Evolutionary conservation across 352 stramenopile species (phyloP), one percentile per base, ranked within the genome.

Genomic region (Phytophthora citrophthora): DNA sequence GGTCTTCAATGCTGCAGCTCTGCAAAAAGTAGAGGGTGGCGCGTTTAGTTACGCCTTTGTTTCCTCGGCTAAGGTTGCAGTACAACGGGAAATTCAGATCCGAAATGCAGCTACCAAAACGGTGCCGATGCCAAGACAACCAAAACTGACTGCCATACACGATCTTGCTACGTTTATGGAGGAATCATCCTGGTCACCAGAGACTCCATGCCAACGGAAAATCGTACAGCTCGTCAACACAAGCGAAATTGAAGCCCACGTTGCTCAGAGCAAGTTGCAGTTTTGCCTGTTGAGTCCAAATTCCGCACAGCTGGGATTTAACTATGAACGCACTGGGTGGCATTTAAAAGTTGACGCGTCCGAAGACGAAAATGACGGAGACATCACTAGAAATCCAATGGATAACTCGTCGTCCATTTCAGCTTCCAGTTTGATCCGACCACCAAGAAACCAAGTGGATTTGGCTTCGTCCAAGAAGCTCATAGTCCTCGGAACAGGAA

Each of bases 401-500:
- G 41, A 38, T 32, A 29, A 54, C 44, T 23, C 46, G 4, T 20
- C 12, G 5, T 2, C 2, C 7, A 20, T 12, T 20, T 10, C 13
- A 10, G 23, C 13, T 8, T 16, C 13, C 18, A 10, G 11, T 7
- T 57, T 38, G 15, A 48, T 39, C 26, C 36, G 39, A 27, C 24
- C 15, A 47, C 8, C 34, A 26, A 16, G 11, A 11, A n/a, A n/a
- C 4, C 48, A 60, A 51, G 4, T 2, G 18, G 18, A 56, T 34
- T 2, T 44, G 27, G 2, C 29, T 20, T 26, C 49, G 2, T 9
- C 15, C 9, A 63, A 48, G n/a, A 69, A 68, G 2, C 53, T 99
- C 20, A 86, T 94, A 23, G 97, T 99, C 36, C 82, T 98, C 9
- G 97, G 97, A 6, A 99, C 97, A 2, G 97, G 97, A 1, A 98